A percentile compares a stretch with the other conserved stretches of the same genome.
These are phyloP conservation scores for Brassica balearica DNA, from an alignment of 441 rosid genomes.

Conservation along the genomic window DNA sequence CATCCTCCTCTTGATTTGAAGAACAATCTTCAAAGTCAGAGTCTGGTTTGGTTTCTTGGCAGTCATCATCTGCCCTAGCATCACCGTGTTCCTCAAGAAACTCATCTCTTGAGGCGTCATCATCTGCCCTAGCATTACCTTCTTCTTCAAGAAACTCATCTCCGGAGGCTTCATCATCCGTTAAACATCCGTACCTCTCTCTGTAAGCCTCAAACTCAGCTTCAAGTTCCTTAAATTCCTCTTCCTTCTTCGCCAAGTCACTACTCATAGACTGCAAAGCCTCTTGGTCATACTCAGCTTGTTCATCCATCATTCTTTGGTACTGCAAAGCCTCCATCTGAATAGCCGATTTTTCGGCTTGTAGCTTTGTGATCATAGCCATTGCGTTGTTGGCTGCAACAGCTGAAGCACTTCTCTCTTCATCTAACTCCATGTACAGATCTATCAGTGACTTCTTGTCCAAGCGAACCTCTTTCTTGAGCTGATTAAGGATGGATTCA, in stretches of 20 bases:
- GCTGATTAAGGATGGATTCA: slow-evolving; percentile 56
- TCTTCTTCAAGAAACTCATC: slow-evolving; percentile 20
- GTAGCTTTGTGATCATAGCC: slow-evolving; percentile 96
- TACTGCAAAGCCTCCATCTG: slow-evolving; percentile 99
- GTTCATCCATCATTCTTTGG: slow-evolving; percentile 99
- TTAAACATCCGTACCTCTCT: slow-evolving; percentile 56
- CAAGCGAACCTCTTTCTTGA: slow-evolving; percentile 77
- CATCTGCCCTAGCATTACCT: slow-evolving; percentile 29
- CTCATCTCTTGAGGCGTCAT: slow-evolving; percentile 29
- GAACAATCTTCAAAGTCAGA: slow-evolving; percentile 31
- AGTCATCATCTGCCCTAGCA: slow-evolving; percentile 18
- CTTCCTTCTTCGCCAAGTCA: slow-evolving; percentile 64
- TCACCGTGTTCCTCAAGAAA: slow-evolving; percentile 15
- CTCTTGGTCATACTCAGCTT: slow-evolving; percentile 91
- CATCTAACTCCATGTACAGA: slow-evolving; percentile 90
- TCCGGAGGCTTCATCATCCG: slow-evolving; percentile 37
- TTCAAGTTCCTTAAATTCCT: slow-evolving; percentile 61
- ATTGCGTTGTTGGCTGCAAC: slow-evolving; percentile 93
- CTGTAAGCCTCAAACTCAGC: slow-evolving; percentile 66
- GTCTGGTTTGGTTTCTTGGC: slow-evolving; percentile 44
- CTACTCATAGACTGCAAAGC: slow-evolving; percentile 62
- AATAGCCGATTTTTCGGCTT: slow-evolving; percentile 92
- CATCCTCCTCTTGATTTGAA: slow-evolving; percentile 35
- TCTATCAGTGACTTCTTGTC: slow-evolving; percentile 84
- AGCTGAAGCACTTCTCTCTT: slow-evolving; percentile 92